Evolutionary conservation across 2,329 filamentous ascomycete species (phyloP).

Genomic region (Monilinia fructigena): DNA sequence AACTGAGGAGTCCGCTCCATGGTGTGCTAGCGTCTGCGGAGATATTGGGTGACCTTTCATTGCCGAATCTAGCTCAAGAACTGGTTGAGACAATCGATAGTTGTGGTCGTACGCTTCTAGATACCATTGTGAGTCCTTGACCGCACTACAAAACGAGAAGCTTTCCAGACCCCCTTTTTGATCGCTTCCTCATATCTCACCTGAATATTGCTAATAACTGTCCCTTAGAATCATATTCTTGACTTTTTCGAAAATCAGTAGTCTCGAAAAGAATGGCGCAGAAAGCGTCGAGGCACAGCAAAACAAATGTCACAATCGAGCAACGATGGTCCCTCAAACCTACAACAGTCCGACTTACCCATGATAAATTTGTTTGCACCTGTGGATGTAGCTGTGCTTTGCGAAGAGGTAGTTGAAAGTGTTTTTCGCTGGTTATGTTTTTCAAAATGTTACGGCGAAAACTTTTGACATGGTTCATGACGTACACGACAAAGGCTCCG

Average conservation of each 20-base stretch:
- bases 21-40: constrained; percentile 55
- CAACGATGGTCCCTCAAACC: constrained; percentile 22
- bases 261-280: constrained; percentile 40
- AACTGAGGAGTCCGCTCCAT: constrained; percentile 46
- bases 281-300: constrained; percentile 27
- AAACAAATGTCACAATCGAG: constrained; percentile 18
- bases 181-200: too few species aligned
- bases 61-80: constrained; percentile 37
- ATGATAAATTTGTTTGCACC: constrained; percentile 41
- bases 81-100: constrained; percentile 42
- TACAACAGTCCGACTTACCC: constrained; percentile 37
- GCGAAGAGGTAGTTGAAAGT: constrained; percentile 41
- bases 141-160: not conserved
- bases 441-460: constrained; percentile 38
- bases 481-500: constrained; percentile 20
- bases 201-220: not conserved
- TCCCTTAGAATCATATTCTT: constrained; percentile 43
- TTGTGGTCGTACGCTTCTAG: constrained; percentile 43
- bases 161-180: not conserved
- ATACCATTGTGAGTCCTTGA: constrained; percentile 40
- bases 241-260: constrained; percentile 45
- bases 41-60: constrained; percentile 47
- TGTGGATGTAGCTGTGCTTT: constrained; percentile 39
- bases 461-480: constrained; percentile 39
- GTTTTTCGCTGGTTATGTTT: constrained; percentile 40